Base-by-base conservation (phyloP, 768 basidiomycete species). In the Rossbeevera mucosa region DNA sequence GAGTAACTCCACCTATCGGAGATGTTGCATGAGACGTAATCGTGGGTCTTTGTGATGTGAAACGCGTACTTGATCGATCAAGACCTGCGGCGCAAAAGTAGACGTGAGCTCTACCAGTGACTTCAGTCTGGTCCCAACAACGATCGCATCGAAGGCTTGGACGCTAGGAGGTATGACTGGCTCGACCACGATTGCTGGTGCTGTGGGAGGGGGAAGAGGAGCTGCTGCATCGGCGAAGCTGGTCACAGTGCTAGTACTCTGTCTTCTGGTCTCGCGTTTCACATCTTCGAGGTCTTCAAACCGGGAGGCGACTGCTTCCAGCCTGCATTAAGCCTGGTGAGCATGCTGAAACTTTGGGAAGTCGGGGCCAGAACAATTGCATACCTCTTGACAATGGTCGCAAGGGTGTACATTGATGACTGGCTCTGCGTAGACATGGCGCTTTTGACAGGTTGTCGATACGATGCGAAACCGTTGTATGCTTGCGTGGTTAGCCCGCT, bases 221-320 rank as follows among this genome's bases (percentile, higher is more conserved):
- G 70, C 55, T 18, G 55, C 25, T 25, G 55, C 47, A 33, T 63
- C 63, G 8, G 49, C 48, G 36, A 55, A 53, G 45, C 63, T 69
- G 29, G 63, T 63, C 29, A 69, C 60, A 12, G 67, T 71, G 51
- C 67, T 71, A 14, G 59, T 59, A 13, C 67, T 69, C 50, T 55
- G 69, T 56, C 59, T 69, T 16, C 60, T 51, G 21, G 52, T 47
- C 25, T 61, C 64, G 48, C 55, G 48, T 51, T 36, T 66, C 63
- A 55, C 41, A 36, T 79, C 75, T 67, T 98, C 96, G 42, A 99
- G 75, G 64, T 99, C 96, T 71, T 99, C 96, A 30, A 99, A 81
- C 29, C 96, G 83, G 41, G 89, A 91, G 6, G 92, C 94, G 8
- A 93, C 91, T 22, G 96, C 96, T 76, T 94, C 89, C 47, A 93